Evolutionary conservation across 345 rosid species (phyloP).

Genomic region (Heritiera littoralis): DNA sequence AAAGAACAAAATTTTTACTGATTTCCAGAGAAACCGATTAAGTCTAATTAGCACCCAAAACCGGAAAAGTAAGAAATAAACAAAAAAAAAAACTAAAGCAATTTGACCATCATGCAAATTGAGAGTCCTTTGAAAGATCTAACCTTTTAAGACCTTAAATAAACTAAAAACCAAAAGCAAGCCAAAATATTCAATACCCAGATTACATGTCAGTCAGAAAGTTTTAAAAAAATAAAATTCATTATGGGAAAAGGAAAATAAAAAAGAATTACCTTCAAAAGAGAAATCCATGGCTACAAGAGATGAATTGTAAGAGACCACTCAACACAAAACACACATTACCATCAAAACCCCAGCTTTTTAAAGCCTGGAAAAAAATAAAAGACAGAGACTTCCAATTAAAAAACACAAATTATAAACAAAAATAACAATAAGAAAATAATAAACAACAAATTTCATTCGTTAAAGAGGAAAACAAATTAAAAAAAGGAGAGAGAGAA

Average conservation of each 20-base stretch:
- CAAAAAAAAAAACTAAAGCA: constrained; percentile 3
- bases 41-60: constrained; percentile 18
- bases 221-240: neutral
- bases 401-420: constrained; percentile 3
- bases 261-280: constrained; percentile 11
- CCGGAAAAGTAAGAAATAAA: neutral
- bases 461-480: neutral
- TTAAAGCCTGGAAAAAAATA: constrained; percentile 9
- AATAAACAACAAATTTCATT: neutral
- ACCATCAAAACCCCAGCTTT: constrained; percentile 21
- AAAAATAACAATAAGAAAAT: neutral
- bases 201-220: neutral
- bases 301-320: neutral
- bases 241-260: too few species aligned
- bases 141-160: constrained; percentile 25
- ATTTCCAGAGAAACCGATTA: constrained; percentile 16
- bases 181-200: constrained; percentile 4
- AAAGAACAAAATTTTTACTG: neutral
- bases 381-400: neutral
- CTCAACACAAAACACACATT: constrained; percentile 19
- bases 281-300: constrained; percentile 14
- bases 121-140: constrained; percentile 22
- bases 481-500: neutral
- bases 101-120: constrained; percentile 15
- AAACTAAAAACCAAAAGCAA: constrained; percentile 4